Conservation (phyloP, 495 filamentous ascomycete genomes). For the Neurospora sp. region DNA sequence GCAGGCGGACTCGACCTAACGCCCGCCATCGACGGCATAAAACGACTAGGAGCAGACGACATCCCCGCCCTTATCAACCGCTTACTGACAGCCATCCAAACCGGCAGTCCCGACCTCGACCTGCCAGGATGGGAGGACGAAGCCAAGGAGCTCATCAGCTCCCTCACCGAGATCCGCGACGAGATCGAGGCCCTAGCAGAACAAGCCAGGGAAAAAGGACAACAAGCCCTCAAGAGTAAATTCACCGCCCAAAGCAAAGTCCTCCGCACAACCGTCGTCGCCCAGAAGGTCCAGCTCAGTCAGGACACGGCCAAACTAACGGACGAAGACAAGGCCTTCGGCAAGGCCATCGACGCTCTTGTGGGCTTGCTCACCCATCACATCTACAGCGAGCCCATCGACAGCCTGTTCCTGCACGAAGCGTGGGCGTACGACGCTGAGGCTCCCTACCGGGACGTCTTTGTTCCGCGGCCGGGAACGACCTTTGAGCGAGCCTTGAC, state of each 20-base stretch:
- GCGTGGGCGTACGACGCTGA: slow-evolving; percentile 75
- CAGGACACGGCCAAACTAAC: slow-evolving; percentile 68
- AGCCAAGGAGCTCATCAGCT: slow-evolving; percentile 20
- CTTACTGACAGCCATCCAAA: slow-evolving; percentile 22
- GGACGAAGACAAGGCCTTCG: slow-evolving; percentile 65
- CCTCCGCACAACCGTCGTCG: slow-evolving; percentile 73
- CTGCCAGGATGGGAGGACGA: slow-evolving; percentile 23
- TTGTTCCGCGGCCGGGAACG: slow-evolving; percentile 67
- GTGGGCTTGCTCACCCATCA: slow-evolving; percentile 43
- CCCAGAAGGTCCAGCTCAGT: slow-evolving; percentile 78
- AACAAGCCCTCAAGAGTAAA: slow-evolving; percentile 56
- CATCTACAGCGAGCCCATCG: slow-evolving; percentile 49
- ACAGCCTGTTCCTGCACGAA: slow-evolving; percentile 64
- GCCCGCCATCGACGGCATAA: slow-evolving; percentile 26
- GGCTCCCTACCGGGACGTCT: slow-evolving; percentile 69
- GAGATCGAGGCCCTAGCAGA: slow-evolving; percentile 30
- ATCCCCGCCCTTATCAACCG: slow-evolving; percentile 24
- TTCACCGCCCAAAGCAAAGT: slow-evolving; percentile 62
- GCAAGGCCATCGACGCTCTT: slow-evolving; percentile 60
- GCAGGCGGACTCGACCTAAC: slow-evolving; percentile 22
- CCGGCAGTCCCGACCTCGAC: slow-evolving; percentile 29
- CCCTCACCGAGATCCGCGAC: slow-evolving; percentile 29
- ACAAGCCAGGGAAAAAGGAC: slow-evolving; percentile 26
- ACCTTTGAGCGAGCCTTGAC: slow-evolving; percentile 74
- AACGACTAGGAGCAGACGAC: slow-evolving; percentile 31